A percentile compares a stretch with the other conserved stretches of the same genome.
These are phyloP conservation scores for Clarireedia paspali DNA, from an alignment of 2,329 filamentous ascomycete species.

Conservation along the genomic window DNA sequence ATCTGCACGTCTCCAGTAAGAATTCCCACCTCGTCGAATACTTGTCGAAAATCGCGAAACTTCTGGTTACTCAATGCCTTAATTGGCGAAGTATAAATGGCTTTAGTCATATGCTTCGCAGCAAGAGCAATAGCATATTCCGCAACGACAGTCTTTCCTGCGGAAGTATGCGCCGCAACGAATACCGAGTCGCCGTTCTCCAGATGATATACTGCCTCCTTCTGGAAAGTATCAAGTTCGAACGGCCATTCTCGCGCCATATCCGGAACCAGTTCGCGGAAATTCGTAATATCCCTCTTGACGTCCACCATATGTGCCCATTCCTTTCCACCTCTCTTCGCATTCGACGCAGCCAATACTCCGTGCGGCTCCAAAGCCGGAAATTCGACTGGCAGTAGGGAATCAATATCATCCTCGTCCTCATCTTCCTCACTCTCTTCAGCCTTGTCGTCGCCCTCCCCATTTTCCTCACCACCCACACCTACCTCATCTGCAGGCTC, in stretches of 20 bases:
- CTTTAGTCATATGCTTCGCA: slow-evolving; percentile 98
- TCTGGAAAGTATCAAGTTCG: slow-evolving; percentile 95
- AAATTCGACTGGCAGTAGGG: slow-evolving; percentile 84
- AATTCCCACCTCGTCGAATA: slow-evolving; percentile 94
- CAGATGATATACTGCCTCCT: slow-evolving; percentile 95
- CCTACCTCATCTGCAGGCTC: slow-evolving; percentile 16
- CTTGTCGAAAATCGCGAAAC: slow-evolving; percentile 85
- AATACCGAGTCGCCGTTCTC: slow-evolving; percentile 97
- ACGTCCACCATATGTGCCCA: slow-evolving; percentile 99
- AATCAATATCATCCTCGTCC: slow-evolving; percentile 67
- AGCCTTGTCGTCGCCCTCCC: slow-evolving; percentile 27
- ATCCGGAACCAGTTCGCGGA: slow-evolving; percentile 84
- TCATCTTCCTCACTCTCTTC: slow-evolving; percentile 39
- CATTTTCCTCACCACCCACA: slow-evolving; percentile 27
- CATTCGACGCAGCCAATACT: slow-evolving; percentile 62
- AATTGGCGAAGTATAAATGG: slow-evolving; percentile 97
- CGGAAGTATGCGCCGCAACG: slow-evolving; percentile 94
- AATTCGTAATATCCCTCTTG: slow-evolving; percentile 88
- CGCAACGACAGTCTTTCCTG: slow-evolving; percentile 95
- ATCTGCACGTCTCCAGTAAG: slow-evolving; percentile 97
- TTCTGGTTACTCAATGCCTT: slow-evolving; percentile 98
- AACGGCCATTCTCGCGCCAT: slow-evolving; percentile 97
- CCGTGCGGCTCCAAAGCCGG: slow-evolving; percentile 80
- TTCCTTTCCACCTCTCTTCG: slow-evolving; percentile 70
- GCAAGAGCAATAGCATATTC: slow-evolving; percentile 96